Percentiles rank a stretch among this genome's conserved stretches.
phyloP scores from a whole-genome alignment of 2,329 filamentous ascomycete genomes.

The Clarireedia paspali region DNA sequence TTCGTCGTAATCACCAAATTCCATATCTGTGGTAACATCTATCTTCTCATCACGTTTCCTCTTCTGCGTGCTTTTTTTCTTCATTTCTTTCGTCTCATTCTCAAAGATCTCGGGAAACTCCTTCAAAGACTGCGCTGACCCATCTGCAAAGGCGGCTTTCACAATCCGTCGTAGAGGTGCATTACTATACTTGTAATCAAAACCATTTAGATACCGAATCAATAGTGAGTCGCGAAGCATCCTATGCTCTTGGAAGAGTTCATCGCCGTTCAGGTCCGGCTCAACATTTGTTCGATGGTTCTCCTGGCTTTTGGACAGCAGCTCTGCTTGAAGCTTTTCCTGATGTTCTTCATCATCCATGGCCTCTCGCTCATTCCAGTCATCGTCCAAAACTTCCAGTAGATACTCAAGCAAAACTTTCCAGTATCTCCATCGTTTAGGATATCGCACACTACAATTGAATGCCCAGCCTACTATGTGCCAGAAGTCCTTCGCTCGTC shows the following conservation, averaged over 20 bases:
- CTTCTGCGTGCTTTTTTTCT: conserved; percentile 36
- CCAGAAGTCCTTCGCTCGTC: conserved; percentile 82
- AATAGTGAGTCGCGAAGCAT: conserved; percentile 50
- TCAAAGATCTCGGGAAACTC: conserved; percentile 61
- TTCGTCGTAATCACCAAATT: conserved; percentile 43
- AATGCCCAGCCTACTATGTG: conserved; percentile 84
- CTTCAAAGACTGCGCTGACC: conserved; percentile 41
- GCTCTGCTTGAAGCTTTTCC: no score
- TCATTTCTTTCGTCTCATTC: conserved; percentile 49
- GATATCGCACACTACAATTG: conserved; percentile 71
- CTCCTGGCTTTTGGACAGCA: no score
- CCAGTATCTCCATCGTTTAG: conserved; percentile 75
- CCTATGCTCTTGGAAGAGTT: conserved; percentile 19
- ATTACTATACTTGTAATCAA: conserved; percentile 11
- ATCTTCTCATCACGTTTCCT: conserved; percentile 36
- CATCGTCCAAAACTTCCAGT: conserved; percentile 67
- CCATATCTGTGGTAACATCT: conserved; percentile 15
- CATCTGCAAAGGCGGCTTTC: conserved; percentile 61
- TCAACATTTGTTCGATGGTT: conserved; percentile 13
- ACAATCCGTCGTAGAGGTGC: conserved; percentile 40
- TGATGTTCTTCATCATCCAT: conserved; percentile 31
- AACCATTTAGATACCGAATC: conserved; percentile 39
- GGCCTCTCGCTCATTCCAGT: conserved; percentile 53
- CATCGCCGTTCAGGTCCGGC: conserved; percentile 21
- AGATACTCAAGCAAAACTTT: conserved; percentile 72